Conservation (phyloP, 768 basidiomycete species). For the Porphyrellus cyaneotinctus region DNA sequence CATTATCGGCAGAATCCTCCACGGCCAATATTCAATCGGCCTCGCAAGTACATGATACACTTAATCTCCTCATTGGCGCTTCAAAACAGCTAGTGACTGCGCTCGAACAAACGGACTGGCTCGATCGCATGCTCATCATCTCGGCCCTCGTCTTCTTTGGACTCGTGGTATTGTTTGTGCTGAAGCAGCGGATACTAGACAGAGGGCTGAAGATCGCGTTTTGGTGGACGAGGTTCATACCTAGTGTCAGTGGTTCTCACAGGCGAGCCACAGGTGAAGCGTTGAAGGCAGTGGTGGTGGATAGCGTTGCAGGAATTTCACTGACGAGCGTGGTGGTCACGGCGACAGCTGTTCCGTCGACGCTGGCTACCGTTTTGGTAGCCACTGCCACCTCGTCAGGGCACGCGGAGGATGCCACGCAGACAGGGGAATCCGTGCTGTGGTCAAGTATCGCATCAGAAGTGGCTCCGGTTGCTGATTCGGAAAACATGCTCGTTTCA, state of each 20-base stretch:
- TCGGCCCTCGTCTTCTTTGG: constrained; percentile 78
- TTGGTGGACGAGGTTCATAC: constrained; percentile 83
- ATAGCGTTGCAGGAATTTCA: background rate
- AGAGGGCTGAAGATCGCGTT: constrained; percentile 73
- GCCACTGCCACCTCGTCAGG: constrained; percentile 1
- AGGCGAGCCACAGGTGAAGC: background rate
- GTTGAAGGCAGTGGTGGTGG: constrained; percentile 8
- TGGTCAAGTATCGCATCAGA: background rate
- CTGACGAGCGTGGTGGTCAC: constrained; percentile 6
- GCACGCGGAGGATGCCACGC: background rate
- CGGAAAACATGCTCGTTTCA: background rate
- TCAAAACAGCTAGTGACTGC: constrained; percentile 84
- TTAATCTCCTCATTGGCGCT: constrained; percentile 65
- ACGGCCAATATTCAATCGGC: constrained; percentile 73
- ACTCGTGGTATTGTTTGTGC: constrained; percentile 77
- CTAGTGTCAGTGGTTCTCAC: constrained; percentile 24
- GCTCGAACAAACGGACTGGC: constrained; percentile 86
- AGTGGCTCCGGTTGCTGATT: background rate
- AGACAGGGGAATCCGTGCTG: background rate
- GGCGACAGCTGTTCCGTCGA: constrained; percentile 3
- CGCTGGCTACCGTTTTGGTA: constrained; percentile 11
- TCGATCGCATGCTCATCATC: constrained; percentile 85
- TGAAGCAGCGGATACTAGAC: constrained; percentile 86
- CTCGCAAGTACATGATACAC: constrained; percentile 70
- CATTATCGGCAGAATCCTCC: constrained; percentile 56